A percentile compares a stretch with the other conserved stretches of the same genome.
phyloP scores from a whole-genome alignment of 345 rosid genomes.

The Pistacia vera region DNA sequence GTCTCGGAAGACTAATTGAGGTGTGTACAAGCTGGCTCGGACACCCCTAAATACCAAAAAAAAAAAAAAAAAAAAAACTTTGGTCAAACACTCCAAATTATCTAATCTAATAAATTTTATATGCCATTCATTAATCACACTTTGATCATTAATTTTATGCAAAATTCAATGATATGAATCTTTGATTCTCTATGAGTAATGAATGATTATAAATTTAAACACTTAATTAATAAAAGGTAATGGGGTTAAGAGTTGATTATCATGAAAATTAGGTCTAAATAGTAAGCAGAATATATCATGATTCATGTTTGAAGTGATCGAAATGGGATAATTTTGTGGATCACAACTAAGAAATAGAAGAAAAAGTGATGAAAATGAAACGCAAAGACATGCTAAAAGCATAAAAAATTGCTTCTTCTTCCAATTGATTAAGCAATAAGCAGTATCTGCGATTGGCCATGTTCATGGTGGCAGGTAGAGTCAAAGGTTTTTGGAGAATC shows the following conservation, averaged over 20 bases:
- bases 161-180: too few relatives aligned
- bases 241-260: not conserved
- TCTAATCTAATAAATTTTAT: too few relatives aligned
- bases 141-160: too few relatives aligned
- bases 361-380: constrained; percentile 16
- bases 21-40: too few relatives aligned
- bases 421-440: not conserved
- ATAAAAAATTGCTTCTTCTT: not conserved
- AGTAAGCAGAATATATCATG: not conserved
- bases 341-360: not conserved
- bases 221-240: not conserved
- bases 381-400: not conserved
- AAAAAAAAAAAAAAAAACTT: too few relatives aligned
- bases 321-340: not conserved
- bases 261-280: not conserved
- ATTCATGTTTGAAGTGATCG: not conserved
- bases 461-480: constrained; percentile 17
- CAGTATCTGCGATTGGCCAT: not conserved
- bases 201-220: too few relatives aligned
- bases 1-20: too few relatives aligned
- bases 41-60: too few relatives aligned
- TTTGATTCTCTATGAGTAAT: too few relatives aligned
- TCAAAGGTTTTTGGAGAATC: constrained; percentile 10
- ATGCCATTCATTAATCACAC: too few relatives aligned
- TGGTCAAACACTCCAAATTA: not conserved